Evolutionary conservation across 2,329 filamentous ascomycete genomes (phyloP).

Genomic region (Aspergillus sp.): DNA sequence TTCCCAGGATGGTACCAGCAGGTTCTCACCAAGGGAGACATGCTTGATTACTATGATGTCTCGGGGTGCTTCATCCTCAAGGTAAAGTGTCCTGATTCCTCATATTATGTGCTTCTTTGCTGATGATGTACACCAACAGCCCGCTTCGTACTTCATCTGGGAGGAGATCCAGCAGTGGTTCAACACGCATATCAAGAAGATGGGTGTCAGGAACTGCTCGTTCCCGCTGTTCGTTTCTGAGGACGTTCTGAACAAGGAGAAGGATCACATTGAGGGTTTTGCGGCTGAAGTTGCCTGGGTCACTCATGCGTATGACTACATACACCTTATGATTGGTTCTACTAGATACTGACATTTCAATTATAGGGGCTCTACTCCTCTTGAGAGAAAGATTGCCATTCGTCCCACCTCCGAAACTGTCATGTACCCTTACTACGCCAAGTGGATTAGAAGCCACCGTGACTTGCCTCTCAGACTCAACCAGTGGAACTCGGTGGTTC

Average conservation of each 20-base stretch:
- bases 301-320: slow-evolving; percentile 40
- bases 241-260: slow-evolving; percentile 80
- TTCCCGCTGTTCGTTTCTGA: slow-evolving; percentile 94
- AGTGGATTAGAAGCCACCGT: slow-evolving; percentile 95
- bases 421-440: slow-evolving; percentile 94
- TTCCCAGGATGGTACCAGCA: slow-evolving; percentile 97
- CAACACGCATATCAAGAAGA: slow-evolving; percentile 70
- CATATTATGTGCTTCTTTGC: background rate
- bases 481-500: slow-evolving; percentile 94
- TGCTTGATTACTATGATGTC: slow-evolving; percentile 98
- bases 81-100: slow-evolving; percentile 30
- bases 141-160: slow-evolving; percentile 64
- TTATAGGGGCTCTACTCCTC: slow-evolving; percentile 76
- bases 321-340: background rate
- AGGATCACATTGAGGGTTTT: slow-evolving; percentile 98
- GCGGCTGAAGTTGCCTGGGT: slow-evolving; percentile 63
- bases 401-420: slow-evolving; percentile 69
- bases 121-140: slow-evolving; percentile 33
- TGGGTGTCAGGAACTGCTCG: slow-evolving; percentile 92
- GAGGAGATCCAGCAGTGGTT: slow-evolving; percentile 58
- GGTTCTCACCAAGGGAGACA: slow-evolving; percentile 91
- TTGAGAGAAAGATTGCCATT: slow-evolving; percentile 74
- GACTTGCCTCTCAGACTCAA: slow-evolving; percentile 92
- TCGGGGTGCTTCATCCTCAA: slow-evolving; percentile 96
- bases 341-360: slow-evolving; percentile 6